These are phyloP conservation scores for Entamoeba moshkovskii DNA, from an alignment of 208 protist species.

Conservation along the genomic window DNA sequence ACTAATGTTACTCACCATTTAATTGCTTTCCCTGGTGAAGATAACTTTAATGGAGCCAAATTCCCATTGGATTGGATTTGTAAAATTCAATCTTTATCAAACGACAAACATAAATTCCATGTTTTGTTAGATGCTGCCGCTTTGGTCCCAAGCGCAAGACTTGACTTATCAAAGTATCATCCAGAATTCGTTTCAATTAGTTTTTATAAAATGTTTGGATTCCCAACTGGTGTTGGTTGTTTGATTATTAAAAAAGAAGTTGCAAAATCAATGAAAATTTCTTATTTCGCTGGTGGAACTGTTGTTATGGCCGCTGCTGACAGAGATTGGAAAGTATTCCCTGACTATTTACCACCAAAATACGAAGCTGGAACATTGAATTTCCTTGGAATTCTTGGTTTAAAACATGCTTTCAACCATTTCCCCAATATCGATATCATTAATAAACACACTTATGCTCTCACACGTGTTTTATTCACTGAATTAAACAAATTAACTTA, in stretches of 20 bases:
- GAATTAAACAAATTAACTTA: constrained; percentile 6
- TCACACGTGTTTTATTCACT: neutral
- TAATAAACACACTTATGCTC: neutral
- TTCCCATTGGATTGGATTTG: constrained; percentile 6
- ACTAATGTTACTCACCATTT: constrained; percentile 15
- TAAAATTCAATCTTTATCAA: constrained; percentile 8
- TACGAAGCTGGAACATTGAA: constrained; percentile 34
- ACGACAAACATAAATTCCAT: neutral
- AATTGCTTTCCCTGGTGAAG: constrained; percentile 30
- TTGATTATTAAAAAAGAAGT: constrained; percentile 19
- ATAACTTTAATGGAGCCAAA: constrained; percentile 31
- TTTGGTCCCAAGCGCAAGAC: constrained; percentile 11
- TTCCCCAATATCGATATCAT: neutral
- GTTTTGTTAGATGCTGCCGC: constrained; percentile 32
- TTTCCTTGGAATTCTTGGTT: constrained; percentile 18
- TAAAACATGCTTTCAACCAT: constrained; percentile 16
- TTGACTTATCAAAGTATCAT: constrained; percentile 14
- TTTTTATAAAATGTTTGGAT: constrained; percentile 42
- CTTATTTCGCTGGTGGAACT: constrained; percentile 31
- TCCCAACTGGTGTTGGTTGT: constrained; percentile 29
- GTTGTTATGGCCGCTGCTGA: constrained; percentile 16
- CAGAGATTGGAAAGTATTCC: neutral
- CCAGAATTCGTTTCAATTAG: constrained; percentile 32
- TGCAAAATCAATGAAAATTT: neutral
- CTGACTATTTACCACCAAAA: neutral